Evolutionary conservation across 257 asterid genomes (phyloP), one percentile per base, ranked within the genome.

Genomic region (Nicotiana tomentosiformis): DNA sequence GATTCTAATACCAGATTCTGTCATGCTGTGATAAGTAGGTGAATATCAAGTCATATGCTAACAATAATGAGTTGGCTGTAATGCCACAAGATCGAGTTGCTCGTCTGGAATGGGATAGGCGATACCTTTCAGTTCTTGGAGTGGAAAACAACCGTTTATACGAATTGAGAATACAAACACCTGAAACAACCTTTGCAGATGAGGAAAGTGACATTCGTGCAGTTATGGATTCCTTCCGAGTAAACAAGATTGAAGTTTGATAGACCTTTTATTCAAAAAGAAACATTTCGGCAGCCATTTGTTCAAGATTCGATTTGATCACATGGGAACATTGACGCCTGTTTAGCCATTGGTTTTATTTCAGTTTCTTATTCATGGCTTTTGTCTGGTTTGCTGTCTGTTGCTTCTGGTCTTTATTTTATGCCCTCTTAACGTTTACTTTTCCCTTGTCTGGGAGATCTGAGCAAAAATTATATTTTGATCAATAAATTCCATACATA

Each of bases 51-150:
- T 96, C 99, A 23, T 96, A 89, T 53, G 99, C 99, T 2, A 96
- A 87, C 96, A 96, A 96, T 92, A 96, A 96, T 58, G 97, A 96
- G 56, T 81, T 96, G 86, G 99, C 99, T 17, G 95, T 96, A 29
- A 94, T 94, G 98, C 99, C 99, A 60, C 80, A 92, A 82, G 92
- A 94, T 62, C 87, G 98, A 17, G 93, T 95, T 88, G 95, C 85
- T 57, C 87, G 93, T 77, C 83, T 93, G 83, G 99, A 95, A 86
- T 94, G 99, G 98, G 84, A 95, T 80, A 88, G 97, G 61, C 93
- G 94, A 79, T 95, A 95, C 77, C 97, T 94, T 69, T 93, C 99
- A 0, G 97, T 95, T 83, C 97, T 95, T 78, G 98, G 99, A 89
- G 99, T 94, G 69, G 99, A 93, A 90, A 95, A 95, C 88, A 95